Base-by-base conservation (phyloP, 495 filamentous ascomycete species). In the Hypoxylon intermedium region DNA sequence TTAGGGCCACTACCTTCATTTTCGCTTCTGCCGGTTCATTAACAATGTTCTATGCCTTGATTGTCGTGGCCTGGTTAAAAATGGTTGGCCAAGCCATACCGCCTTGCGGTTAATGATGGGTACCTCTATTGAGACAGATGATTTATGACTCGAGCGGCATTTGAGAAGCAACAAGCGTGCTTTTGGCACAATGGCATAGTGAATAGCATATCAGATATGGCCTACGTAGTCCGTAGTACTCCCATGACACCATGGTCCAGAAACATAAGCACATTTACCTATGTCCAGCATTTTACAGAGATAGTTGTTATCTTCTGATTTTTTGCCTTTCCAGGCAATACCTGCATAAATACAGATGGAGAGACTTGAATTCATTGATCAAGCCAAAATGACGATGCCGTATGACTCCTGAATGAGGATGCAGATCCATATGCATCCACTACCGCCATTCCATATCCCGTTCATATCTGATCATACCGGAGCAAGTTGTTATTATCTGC, bases 371-470 rank as follows among this genome's bases (percentile, higher is more conserved):
- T 12, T 48, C 52, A 46, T 54, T 52, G 44, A 64, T 36, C 65
- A 66, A 65, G 62, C 59, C 66, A 51, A 38, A 63, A 57, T 58
- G 56, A 68, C 67, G 62, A 49, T 53, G 47, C 66, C 66, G 36
- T 63, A 31, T 61, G 65, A 69, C 65, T 69, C 66, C 63, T 37
- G 31, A 59, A 67, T 24, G 63, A 63, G 58, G 63, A 64, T 60
- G 63, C 63, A 61, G 65, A 58, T 34, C 53, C 65, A 44, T 42
- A 47, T 31, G 56, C 67, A 63, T 67, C 57, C 50, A 38, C 52
- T 21, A 63, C 48, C 53, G 62, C 55, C 51, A 48, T 60, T 38
- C 53, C 62, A 46, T 69, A 26, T 54, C 60, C 57, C 34, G 44
- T 57, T 58, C 63, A 50, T 12, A 67, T 51, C 50, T 40, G 40